Evolutionary conservation across 1,139 yeast species (phyloP).

Genomic region (Diutina catenulata): DNA sequence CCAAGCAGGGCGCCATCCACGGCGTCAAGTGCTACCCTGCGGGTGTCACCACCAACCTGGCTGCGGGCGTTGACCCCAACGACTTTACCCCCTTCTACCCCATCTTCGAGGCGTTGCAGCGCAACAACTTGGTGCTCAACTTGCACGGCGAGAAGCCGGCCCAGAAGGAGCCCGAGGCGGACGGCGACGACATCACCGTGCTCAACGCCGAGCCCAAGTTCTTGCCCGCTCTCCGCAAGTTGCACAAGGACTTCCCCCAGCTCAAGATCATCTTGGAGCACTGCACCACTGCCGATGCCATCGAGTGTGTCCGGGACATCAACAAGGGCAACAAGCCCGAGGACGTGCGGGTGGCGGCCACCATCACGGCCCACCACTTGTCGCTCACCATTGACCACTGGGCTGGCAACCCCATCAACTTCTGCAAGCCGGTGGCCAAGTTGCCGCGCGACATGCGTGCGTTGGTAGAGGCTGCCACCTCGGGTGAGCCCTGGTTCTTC

Average conservation of each 20-base stretch:
- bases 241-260: constrained; percentile 76
- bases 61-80: constrained; percentile 88
- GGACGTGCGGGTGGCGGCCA: constrained; percentile 63
- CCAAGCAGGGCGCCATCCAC: constrained; percentile 55
- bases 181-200: constrained; percentile 56
- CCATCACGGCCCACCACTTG: constrained; percentile 93
- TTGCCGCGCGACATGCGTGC: constrained; percentile 77
- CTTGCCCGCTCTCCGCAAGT: constrained; percentile 75
- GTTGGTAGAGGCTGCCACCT: constrained; percentile 74
- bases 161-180: constrained; percentile 22
- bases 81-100: constrained; percentile 85
- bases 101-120: constrained; percentile 77
- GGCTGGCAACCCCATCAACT: constrained; percentile 94
- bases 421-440: constrained; percentile 97
- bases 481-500: constrained; percentile 88
- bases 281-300: constrained; percentile 85
- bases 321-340: constrained; percentile 22
- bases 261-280: constrained; percentile 86
- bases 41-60: constrained; percentile 93
- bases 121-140: constrained; percentile 64
- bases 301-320: constrained; percentile 61
- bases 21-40: constrained; percentile 97
- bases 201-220: constrained; percentile 90
- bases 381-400: constrained; percentile 82
- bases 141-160: constrained; percentile 89